A percentile compares a stretch with the other conserved stretches of the same genome.
Evolutionary conservation across 2,329 filamentous ascomycete genomes (phyloP).

Genomic region (Trichoderma sp.): DNA sequence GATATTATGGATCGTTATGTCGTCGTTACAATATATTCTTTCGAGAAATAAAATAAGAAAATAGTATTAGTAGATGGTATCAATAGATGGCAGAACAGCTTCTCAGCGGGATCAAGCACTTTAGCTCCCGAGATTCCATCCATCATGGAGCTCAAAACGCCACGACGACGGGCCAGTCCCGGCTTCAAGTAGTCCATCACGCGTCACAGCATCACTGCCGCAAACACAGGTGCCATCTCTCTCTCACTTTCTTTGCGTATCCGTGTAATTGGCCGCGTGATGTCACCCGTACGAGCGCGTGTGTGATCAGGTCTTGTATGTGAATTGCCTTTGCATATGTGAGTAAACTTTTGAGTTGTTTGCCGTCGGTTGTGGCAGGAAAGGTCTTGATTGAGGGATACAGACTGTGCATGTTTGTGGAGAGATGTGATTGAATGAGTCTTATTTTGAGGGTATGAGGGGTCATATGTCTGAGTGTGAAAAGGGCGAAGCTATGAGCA

Average conservation of each 20-base stretch:
- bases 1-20: not conserved
- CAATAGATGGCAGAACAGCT: not conserved
- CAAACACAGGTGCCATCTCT: not conserved
- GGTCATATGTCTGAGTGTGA: not conserved
- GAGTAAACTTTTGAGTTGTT: not conserved
- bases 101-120: not conserved
- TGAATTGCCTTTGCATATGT: not conserved
- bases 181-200: constrained; percentile 22
- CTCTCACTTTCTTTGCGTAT: not conserved
- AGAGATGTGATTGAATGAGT: not conserved
- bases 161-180: constrained; percentile 5
- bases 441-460: not conserved
- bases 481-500: not conserved
- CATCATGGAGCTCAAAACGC: not conserved
- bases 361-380: not conserved
- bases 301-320: not conserved
- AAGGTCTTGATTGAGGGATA: not conserved
- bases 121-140: not conserved
- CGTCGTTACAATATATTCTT: not conserved
- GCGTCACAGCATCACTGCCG: constrained; percentile 19
- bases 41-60: not conserved
- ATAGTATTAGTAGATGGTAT: not conserved
- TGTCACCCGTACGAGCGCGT: constrained; percentile 12
- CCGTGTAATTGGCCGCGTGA: not conserved
- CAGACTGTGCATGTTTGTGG: not conserved